A percentile compares a stretch with the other conserved stretches of the same genome.
These are phyloP conservation scores for Bruguiera hainesii DNA, from an alignment of 441 rosid species.

Conservation along the genomic window DNA sequence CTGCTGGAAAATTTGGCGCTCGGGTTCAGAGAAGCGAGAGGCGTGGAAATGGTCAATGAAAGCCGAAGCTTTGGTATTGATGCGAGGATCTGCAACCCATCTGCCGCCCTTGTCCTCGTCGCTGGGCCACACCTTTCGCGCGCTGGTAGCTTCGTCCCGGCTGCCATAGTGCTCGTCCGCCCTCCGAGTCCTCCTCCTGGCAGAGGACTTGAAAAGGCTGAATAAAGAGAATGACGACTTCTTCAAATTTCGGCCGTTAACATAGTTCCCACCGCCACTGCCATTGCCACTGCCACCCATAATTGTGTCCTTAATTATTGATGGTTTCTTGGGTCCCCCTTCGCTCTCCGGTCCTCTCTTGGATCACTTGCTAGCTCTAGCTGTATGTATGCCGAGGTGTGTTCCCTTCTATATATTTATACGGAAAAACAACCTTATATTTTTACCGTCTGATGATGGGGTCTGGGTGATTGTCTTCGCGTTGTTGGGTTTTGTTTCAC, in stretches of 20 bases:
- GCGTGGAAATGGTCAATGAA: constrained; percentile 57
- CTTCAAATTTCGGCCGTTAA: constrained; percentile 25
- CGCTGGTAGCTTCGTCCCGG: constrained; percentile 28
- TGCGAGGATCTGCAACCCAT: constrained; percentile 65
- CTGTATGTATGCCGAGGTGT: no score
- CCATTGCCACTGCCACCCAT: constrained; percentile 37
- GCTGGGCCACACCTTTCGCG: constrained; percentile 47
- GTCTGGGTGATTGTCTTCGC: neutral
- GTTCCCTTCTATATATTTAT: no score
- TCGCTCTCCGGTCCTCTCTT: no score
- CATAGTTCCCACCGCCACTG: neutral
- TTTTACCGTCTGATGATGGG: no score
- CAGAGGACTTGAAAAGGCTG: constrained; percentile 32
- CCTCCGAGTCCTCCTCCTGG: constrained; percentile 28
- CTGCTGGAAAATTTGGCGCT: constrained; percentile 22
- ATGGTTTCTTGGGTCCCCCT: no score
- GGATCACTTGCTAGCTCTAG: no score
- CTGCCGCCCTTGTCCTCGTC: constrained; percentile 59
- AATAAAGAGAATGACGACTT: constrained; percentile 34
- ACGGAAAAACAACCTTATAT: no score
- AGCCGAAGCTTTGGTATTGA: constrained; percentile 56
- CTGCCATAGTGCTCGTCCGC: constrained; percentile 11
- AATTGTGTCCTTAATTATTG: no score
- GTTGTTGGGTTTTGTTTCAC: neutral
- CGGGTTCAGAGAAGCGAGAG: constrained; percentile 42